Base-by-base conservation (phyloP, 768 basidiomycete genomes). In the Hydnomerulius pinastri region DNA sequence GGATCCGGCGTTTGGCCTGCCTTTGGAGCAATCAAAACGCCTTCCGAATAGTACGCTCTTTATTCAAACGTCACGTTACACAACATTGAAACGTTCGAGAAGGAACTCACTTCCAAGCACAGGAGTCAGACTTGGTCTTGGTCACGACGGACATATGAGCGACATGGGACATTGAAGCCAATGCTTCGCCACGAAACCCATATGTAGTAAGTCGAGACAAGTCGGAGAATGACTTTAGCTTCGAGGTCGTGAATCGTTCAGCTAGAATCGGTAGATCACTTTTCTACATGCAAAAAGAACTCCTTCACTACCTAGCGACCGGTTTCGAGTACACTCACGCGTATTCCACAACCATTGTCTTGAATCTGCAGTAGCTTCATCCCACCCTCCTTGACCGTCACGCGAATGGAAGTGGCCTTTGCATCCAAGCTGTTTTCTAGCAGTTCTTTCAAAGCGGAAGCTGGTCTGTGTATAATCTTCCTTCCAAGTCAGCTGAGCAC, bases 371-470 rank as follows among this genome's bases (percentile, higher is more conserved):
- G 78, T 13, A 95, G 73, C 66, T 96, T 98, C 75, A 98, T 73
- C 4, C 97, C 97, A 1, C 96, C 97, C 55, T 99, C 96, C 69
- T 97, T 98, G 58, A 95, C 78, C 0, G 85, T 90, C 45, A 98
- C 75, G 30, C 87, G 85, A 64, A 98, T 92, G 0, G 84, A 84
- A 0, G 90, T 94, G 20, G 92, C 76, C 0, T 91, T 87, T 0
- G 97, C 97, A 71, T 99, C 97, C n/a, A 99, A 77, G 18, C 86
- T 79, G 59, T 99, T 98, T 70, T 99, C 97, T 12, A 99, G 73
- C 1, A 98, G 77, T 66, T 98, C 97, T 67, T 99, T 99, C 46
- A 99, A 77, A 2, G 96, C 96, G 53, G 95, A 98, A 5, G 92
- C 84, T 0, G 97, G 97, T 33, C 97, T 68, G 47, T 91, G 90